Conservation (phyloP, 345 rosid species). For the Trapa incisa region DNA sequence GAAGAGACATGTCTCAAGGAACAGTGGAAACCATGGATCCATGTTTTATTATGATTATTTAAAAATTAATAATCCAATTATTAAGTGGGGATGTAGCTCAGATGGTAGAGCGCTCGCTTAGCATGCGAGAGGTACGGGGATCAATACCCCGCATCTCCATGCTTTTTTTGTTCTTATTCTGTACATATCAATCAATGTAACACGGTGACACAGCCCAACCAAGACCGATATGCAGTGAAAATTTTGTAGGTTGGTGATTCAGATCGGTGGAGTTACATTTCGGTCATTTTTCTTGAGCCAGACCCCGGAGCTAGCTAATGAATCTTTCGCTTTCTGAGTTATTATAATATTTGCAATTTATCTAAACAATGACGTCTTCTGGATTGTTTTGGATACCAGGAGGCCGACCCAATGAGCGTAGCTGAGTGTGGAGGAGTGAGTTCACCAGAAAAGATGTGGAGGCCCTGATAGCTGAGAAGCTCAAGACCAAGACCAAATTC, state of each 20-base stretch:
- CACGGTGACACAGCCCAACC: no score
- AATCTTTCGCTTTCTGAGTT: background rate
- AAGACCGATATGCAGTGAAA: background rate
- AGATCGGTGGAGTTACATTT: background rate
- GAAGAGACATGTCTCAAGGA: no score
- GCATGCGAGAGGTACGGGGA: conserved; percentile 59
- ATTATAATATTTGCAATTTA: background rate
- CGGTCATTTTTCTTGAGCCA: background rate
- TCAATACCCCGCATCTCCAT: conserved; percentile 43
- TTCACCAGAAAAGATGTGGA: conserved; percentile 34
- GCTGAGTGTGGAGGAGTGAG: conserved; percentile 32
- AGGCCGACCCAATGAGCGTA: background rate
- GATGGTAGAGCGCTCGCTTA: conserved; percentile 67
- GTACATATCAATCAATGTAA: no score
- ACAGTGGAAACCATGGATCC: no score
- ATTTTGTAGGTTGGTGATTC: background rate
- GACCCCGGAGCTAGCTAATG: background rate
- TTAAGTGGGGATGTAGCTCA: conserved; percentile 46
- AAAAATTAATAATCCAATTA: no score
- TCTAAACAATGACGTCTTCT: conserved; percentile 3
- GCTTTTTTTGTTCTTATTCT: background rate
- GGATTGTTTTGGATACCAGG: background rate
- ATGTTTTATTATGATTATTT: background rate
- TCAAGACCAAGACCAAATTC: conserved; percentile 33
- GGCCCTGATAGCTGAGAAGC: conserved; percentile 23